A percentile compares a stretch with the other conserved stretches of the same genome.
Conservation (phyloP, 2,329 filamentous ascomycete species). For the Ophiostoma montium region DNA sequence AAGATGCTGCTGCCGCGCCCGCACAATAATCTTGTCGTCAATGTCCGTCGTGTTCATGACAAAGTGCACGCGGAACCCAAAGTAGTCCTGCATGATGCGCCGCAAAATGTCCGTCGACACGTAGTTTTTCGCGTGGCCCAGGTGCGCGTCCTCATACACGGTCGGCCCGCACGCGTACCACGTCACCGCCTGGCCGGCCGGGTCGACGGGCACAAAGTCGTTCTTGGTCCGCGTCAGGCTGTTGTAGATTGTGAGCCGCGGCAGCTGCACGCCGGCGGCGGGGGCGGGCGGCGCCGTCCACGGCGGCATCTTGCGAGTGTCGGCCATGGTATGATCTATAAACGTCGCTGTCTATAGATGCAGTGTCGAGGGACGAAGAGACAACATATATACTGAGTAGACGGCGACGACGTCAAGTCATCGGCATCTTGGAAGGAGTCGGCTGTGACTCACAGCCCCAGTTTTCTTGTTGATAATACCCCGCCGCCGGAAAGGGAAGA, state of each 20-base stretch:
- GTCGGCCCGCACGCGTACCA: conserved; percentile 17
- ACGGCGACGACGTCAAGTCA: no score
- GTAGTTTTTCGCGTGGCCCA: conserved; percentile 66
- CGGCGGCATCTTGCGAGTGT: conserved; percentile 11
- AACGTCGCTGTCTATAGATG: no score
- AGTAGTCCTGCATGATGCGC: conserved; percentile 56
- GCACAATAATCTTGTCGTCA: conserved; percentile 39
- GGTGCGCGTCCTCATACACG: conserved; percentile 58
- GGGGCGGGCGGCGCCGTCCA: conserved; percentile 17
- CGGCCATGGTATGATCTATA: conserved; percentile 28
- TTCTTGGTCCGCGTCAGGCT: no score
- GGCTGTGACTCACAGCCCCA: no score
- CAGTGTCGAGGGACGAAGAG: no score
- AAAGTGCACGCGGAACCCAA: conserved; percentile 55
- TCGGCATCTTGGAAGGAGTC: no score
- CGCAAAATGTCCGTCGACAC: conserved; percentile 63
- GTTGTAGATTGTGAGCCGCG: no score
- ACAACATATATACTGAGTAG: no score
- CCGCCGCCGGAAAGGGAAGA: no score
- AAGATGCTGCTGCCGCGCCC: conserved; percentile 16
- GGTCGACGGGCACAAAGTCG: no score
- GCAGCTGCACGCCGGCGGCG: conserved; percentile 37
- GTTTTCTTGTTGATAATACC: no score
- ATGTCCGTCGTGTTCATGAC: conserved; percentile 69
- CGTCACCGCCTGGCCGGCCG: no score